Percentiles rank a stretch among this genome's conserved stretches.
Conservation (phyloP, 148 eudicot species). For the Rhododendron henanense region DNA sequence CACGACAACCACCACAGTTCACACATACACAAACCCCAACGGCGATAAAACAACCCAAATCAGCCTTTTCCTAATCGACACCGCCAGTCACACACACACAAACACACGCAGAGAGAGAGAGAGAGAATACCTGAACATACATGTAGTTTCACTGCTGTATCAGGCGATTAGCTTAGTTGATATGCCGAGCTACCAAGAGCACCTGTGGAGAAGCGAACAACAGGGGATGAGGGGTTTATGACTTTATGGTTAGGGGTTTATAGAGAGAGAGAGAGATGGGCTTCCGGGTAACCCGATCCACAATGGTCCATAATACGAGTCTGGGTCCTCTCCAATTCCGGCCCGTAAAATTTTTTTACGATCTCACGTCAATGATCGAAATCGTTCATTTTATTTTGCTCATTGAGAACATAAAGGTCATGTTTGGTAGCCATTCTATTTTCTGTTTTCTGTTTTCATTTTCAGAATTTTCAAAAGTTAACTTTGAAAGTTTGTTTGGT, state of each 20-base stretch:
- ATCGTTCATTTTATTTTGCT: too few species aligned
- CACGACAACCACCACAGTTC: neutral
- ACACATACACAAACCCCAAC: neutral
- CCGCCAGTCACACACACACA: neutral
- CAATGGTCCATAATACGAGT: neutral
- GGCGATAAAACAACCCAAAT: neutral
- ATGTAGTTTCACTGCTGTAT: neutral
- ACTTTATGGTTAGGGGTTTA: neutral
- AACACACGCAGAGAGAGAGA: neutral
- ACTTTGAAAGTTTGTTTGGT: too few species aligned
- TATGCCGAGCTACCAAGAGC: neutral
- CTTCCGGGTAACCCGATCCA: neutral
- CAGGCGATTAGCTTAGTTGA: neutral
- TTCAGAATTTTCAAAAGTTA: too few species aligned
- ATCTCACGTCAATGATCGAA: too few species aligned
- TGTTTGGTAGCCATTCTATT: too few species aligned
- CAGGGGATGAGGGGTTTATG: neutral
- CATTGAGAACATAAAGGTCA: too few species aligned
- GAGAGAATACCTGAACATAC: conserved; percentile 7
- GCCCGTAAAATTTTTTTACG: too few species aligned
- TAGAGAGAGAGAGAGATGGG: neutral
- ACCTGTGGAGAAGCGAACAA: neutral
- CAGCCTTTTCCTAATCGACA: neutral
- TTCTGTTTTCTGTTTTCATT: too few species aligned
- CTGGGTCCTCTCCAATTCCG: too few species aligned